Evolutionary conservation across 257 asterid genomes (phyloP).

Genomic region (Osmanthus fragrans): DNA sequence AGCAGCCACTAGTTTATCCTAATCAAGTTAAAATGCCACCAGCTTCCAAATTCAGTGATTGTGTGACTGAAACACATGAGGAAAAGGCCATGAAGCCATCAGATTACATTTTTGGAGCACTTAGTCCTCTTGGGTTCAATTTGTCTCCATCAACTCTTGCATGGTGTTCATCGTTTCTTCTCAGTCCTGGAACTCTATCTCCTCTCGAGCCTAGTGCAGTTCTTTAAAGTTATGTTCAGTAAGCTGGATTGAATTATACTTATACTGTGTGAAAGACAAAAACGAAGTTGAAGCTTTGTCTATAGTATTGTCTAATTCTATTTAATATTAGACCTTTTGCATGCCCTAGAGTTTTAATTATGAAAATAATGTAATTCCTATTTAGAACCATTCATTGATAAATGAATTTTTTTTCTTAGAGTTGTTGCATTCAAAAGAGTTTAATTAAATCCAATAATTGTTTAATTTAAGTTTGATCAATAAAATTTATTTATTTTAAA

Average conservation of each 20-base stretch:
- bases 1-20: not conserved
- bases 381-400: no score
- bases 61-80: not conserved
- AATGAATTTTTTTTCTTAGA: no score
- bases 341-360: not conserved
- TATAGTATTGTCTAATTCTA: no score
- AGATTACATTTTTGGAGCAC: constrained; percentile 31
- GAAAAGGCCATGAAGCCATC: constrained; percentile 9
- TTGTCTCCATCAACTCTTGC: constrained; percentile 61
- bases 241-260: not conserved
- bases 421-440: not conserved
- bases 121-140: constrained; percentile 44
- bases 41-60: not conserved
- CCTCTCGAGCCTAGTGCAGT: constrained; percentile 33
- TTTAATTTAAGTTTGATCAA: not conserved
- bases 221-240: constrained; percentile 3
- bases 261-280: not conserved
- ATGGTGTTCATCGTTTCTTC: constrained; percentile 68
- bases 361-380: no score
- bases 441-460: no score
- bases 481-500: no score
- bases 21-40: not conserved
- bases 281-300: not conserved
- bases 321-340: not conserved
- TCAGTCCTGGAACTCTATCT: constrained; percentile 55